Evolutionary conservation across 2,329 filamentous ascomycete genomes (phyloP), one percentile per base, ranked within the genome.

Genomic region (Fusarium lyarnte): DNA sequence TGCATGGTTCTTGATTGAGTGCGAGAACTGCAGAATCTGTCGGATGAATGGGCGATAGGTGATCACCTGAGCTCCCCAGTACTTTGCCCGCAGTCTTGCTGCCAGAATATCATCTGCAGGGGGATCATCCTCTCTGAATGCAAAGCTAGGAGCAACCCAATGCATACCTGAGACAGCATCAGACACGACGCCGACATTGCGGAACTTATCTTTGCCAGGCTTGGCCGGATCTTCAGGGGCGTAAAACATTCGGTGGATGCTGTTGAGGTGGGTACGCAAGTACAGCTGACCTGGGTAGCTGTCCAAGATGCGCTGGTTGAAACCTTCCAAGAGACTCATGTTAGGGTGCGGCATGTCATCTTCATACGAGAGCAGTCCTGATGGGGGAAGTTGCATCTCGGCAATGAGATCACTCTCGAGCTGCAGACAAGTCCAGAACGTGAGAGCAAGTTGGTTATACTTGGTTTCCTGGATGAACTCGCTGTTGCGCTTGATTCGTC

Each of bases 391-490:
- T 21, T 85, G 88, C 66, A 98, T 86, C 81, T 99, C 96, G 6
- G 96, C 96, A 51, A 98, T 87, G 49, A 98, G 94, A 80, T 98
- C 95, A 81, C 94, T 97, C 82, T 98, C 95, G 16, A 98, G 86
- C 78, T 98, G 95, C 70, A 98, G 84, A 79, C 94, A 97, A 12
- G 95, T 96, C 95, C 95, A 98, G 77, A 95, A 98, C 1, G 94
- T 92, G 75, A 97, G 87, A 19, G 92, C 85, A 39, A 92, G 85
- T 63, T 92, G 86, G 77, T 94, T 93, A 75, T 82, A 81, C 74
- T 81, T 82, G 63, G 79, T 81, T 42, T 84, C 85, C 42, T 81
- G 82, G 35, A 86, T 81, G 74, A 85, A 75, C 63, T 81, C 72
- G 46, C 75, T 75, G 38, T 81, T 75, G 3, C 77, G 75, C 66